Conservation (phyloP, 2,329 filamentous ascomycete species). For the Arthrobotrys iridis region DNA sequence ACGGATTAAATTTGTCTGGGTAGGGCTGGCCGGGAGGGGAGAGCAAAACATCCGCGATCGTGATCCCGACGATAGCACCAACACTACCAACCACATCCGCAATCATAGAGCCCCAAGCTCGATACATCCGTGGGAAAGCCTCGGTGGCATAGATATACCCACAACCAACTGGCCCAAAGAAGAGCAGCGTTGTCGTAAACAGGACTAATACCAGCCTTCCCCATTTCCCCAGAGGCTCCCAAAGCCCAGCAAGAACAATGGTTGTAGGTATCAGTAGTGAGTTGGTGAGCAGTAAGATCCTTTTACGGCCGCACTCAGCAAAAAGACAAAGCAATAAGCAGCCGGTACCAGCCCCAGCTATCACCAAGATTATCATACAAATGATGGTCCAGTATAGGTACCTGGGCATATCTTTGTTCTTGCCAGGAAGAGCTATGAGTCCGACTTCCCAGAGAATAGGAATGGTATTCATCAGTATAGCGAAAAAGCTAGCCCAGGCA, state of each 20-base stretch:
- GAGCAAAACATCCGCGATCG: not conserved
- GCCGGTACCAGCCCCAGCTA: not conserved
- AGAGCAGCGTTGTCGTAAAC: not conserved
- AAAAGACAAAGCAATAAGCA: conserved; percentile 12
- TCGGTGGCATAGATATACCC: conserved; percentile 29
- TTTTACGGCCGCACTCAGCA: conserved; percentile 36
- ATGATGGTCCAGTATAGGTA: conserved; percentile 5
- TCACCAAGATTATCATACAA: conserved; percentile 1
- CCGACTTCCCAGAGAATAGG: conserved; percentile 4
- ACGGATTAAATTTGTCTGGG: no score
- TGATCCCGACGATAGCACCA: conserved; percentile 23
- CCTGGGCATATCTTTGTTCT: not conserved
- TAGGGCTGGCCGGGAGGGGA: not conserved
- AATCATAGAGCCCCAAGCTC: conserved; percentile 31
- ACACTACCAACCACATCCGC: conserved; percentile 20
- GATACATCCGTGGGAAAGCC: conserved; percentile 25
- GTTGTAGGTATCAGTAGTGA: not conserved
- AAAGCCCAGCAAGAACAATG: not conserved
- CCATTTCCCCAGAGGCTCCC: not conserved
- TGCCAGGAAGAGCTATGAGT: not conserved
- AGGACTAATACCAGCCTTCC: conserved; percentile 10
- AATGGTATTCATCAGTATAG: conserved; percentile 11
- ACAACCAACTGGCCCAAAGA: conserved; percentile 28
- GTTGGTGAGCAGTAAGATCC: conserved; percentile 13
- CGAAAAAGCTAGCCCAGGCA: conserved; percentile 19